Percentiles rank a stretch among this genome's conserved stretches.
phyloP scores from a whole-genome alignment of 2,329 filamentous ascomycete species.

The Colletotrichum somersetense region DNA sequence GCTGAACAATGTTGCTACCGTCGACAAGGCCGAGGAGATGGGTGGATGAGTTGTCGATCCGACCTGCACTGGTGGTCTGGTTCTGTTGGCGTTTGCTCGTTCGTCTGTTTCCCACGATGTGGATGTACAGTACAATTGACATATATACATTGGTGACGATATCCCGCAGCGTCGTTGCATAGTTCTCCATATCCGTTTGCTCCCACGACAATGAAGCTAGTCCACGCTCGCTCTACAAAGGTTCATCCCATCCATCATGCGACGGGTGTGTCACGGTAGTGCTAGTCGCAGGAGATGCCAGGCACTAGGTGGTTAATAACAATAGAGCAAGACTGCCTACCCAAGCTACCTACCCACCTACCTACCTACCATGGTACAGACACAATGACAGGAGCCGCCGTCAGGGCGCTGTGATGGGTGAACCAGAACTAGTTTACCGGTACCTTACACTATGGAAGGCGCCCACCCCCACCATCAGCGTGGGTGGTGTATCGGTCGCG shows the following conservation, averaged over 20 bases:
- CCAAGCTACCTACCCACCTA: too few species aligned
- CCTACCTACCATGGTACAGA: not conserved
- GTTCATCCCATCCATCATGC: conserved; percentile 23
- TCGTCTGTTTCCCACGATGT: too few species aligned
- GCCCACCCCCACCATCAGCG: conserved; percentile 4
- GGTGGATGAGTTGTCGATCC: not conserved
- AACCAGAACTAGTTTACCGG: too few species aligned
- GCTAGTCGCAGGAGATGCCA: conserved; percentile 19
- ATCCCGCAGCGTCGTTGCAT: not conserved
- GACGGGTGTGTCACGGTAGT: not conserved
- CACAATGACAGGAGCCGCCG: not conserved
- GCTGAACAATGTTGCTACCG: conserved; percentile 19
- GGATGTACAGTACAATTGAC: not conserved
- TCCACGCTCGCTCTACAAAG: not conserved
- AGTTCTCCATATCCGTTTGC: too few species aligned
- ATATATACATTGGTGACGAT: not conserved
- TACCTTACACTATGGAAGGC: too few species aligned
- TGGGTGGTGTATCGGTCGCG: not conserved
- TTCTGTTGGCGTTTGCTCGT: not conserved
- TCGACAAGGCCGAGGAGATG: conserved; percentile 3
- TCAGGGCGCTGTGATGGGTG: too few species aligned
- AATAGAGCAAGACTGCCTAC: not conserved
- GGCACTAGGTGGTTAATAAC: not conserved
- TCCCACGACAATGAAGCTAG: not conserved
- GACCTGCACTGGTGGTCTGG: not conserved